Conservation (phyloP, 768 basidiomycete genomes). For the Coprinellus micaceus region DNA sequence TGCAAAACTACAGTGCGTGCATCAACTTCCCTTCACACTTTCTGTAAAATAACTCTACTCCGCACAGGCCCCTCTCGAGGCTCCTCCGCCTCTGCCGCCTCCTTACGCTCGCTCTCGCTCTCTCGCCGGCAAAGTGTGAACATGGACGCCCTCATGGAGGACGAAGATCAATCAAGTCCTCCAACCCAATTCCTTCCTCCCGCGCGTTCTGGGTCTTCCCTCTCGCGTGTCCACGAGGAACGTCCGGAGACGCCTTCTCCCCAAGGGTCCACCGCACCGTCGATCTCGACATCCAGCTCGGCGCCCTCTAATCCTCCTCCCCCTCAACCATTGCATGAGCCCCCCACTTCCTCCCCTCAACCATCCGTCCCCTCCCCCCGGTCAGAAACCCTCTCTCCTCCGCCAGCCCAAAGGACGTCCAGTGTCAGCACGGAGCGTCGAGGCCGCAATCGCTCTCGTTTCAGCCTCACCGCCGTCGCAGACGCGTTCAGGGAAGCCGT, state of each 20-base stretch:
- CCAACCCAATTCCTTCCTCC: neutral
- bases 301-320: neutral
- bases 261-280: neutral
- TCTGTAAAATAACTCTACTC: neutral
- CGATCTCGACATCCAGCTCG: neutral
- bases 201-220: neutral
- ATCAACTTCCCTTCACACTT: conserved; percentile 4
- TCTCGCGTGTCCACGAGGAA: neutral
- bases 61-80: neutral
- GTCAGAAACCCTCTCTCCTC: neutral
- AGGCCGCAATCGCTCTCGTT: conserved; percentile 34
- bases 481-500: conserved; percentile 47
- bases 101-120: conserved; percentile 32
- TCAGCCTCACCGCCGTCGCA: conserved; percentile 52
- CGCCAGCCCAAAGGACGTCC: neutral
- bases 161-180: neutral
- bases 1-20: conserved; percentile 16
- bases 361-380: neutral
- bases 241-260: no score
- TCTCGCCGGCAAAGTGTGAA: conserved; percentile 27
- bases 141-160: conserved; percentile 38
- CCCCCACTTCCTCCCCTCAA: neutral
- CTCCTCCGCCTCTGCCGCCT: conserved; percentile 1
- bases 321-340: neutral
- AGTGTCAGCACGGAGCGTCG: conserved; percentile 10